These are phyloP conservation scores for Apiospora arundinis DNA, from an alignment of 2,329 filamentous ascomycete species.

Conservation along the genomic window DNA sequence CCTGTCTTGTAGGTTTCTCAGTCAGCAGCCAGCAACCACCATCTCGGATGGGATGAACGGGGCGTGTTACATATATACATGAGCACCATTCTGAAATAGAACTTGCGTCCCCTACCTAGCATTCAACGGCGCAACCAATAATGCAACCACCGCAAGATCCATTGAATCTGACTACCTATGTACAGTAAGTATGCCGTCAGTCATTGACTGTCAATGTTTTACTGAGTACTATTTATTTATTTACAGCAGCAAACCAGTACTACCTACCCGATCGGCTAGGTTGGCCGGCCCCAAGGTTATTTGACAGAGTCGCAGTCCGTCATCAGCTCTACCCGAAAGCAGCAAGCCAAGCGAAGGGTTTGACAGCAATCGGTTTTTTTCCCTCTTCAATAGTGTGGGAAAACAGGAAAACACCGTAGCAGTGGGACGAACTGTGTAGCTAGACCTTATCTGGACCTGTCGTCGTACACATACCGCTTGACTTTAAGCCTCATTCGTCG, in stretches of 20 bases:
- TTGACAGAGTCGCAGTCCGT: not conserved
- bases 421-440: not conserved
- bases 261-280: not conserved
- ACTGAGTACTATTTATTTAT: not conserved
- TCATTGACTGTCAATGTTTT: too few species aligned
- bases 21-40: not conserved
- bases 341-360: slow-evolving; percentile 3
- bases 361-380: not conserved
- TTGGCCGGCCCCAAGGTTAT: not conserved
- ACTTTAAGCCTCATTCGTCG: slow-evolving; percentile 3
- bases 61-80: not conserved
- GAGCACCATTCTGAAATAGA: not conserved
- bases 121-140: slow-evolving; percentile 1
- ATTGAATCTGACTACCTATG: not conserved
- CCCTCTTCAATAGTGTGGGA: not conserved
- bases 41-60: not conserved
- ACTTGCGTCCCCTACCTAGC: too few species aligned
- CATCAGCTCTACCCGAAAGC: not conserved
- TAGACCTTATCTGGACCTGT: not conserved
- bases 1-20: not conserved
- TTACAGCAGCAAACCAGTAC: not conserved
- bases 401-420: not conserved
- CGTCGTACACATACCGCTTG: not conserved
- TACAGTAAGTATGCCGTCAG: not conserved
- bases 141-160: not conserved